phyloP scores from a whole-genome alignment of 106 monocot genomes.

The Apostasia shenzhenica region DNA sequence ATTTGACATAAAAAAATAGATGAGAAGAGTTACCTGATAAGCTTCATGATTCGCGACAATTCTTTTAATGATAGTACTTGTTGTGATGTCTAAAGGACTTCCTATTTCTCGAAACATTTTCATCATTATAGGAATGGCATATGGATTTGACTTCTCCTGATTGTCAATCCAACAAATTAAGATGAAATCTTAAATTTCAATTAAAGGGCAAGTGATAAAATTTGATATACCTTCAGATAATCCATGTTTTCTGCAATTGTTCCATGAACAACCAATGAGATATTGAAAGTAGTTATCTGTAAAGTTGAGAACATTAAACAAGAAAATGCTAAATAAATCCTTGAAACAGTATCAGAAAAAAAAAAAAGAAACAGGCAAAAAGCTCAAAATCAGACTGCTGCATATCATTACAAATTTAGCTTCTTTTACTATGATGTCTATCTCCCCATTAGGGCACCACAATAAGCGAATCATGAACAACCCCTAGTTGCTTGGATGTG shows the following conservation, averaged over 20 bases:
- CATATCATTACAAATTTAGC: too few relatives aligned
- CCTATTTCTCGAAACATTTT: conserved; percentile 22
- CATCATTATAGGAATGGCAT: conserved; percentile 30
- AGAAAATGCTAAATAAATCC: background rate
- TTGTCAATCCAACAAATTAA: background rate
- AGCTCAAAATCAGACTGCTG: too few relatives aligned
- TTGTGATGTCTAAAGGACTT: conserved; percentile 45
- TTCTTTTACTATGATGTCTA: too few relatives aligned
- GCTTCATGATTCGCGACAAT: conserved; percentile 42
- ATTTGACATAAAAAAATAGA: background rate
- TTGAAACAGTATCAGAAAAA: too few relatives aligned
- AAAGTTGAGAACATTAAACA: background rate
- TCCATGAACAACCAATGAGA: conserved; percentile 31
- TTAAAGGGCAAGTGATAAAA: background rate
- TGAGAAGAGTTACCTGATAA: conserved; percentile 25
- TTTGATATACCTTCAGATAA: conserved; percentile 13
- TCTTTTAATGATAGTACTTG: conserved; percentile 37
- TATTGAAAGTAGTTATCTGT: conserved; percentile 28
- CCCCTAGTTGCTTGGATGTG: too few relatives aligned
- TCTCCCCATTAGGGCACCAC: too few relatives aligned
- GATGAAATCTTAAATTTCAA: background rate
- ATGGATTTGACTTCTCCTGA: conserved; percentile 23
- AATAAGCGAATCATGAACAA: too few relatives aligned
- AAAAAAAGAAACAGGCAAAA: too few relatives aligned
- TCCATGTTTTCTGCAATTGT: conserved; percentile 24